Base-by-base conservation (phyloP, 768 basidiomycete species). In the Hortiboletus campestris region DNA sequence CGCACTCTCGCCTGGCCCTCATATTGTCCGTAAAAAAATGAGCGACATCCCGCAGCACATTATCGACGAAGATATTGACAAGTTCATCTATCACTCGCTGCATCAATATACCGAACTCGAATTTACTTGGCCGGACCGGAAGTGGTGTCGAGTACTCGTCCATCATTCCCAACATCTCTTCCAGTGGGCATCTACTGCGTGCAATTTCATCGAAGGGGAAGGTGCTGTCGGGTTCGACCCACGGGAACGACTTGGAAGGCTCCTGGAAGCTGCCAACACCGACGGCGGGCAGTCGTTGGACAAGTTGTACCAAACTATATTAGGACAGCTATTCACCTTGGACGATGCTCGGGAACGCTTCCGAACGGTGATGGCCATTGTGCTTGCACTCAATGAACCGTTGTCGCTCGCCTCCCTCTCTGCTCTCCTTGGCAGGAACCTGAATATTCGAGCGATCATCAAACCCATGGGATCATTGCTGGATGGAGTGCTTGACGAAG, bases 151-250 rank as follows among this genome's bases (percentile, higher is more conserved):
- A 20, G 25, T 53, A 5, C 56, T 70, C 16, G 57, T 62, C 29
- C 25, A 58, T 2, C 61, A 45, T 6, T 65, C 67, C 6, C 60
- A 70, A 13, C 69, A 55, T 10, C 62, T 70, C 16, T 71, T 72
- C 45, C 63, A 69, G 49, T 72, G 68, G 71, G 70, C 71, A n/a
- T n/a, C n/a, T n/a, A n/a, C n/a, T n/a, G n/a, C n/a, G n/a, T n/a
- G n/a, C n/a, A n/a, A n/a, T n/a, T 64, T 58, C n/a, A 63, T 70
- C 31, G 42, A 56, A 19, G 59, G 64, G 9, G 47, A 49, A 22
- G 53, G 49, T 40, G 34, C 55, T n/a, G 25, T 25, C 35, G 61
- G 61, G 17, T 40, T 54, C 12, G 28, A 34, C 31, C 17, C 48
- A 11, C 6, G 2, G 5, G 48, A 63, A 6, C 62, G 46, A 19